Conservation (phyloP, 2,329 filamentous ascomycete genomes). For the Xylaria polymorpha region DNA sequence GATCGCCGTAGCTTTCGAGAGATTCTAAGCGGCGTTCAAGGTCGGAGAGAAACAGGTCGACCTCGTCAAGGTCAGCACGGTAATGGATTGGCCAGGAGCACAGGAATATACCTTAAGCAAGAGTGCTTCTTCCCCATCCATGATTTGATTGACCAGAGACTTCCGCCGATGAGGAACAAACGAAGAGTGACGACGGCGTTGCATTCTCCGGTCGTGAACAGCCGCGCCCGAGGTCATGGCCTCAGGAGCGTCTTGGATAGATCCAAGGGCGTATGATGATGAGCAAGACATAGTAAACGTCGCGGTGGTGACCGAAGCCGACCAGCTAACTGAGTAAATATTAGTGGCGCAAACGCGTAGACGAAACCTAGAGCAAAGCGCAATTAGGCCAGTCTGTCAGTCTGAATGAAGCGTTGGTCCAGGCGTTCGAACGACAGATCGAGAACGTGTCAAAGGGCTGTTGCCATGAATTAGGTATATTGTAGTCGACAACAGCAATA, state of each 20-base stretch:
- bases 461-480: slow-evolving; percentile 23
- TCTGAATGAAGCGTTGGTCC: slow-evolving; percentile 27
- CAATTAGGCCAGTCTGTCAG: slow-evolving; percentile 31
- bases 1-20: slow-evolving; percentile 86
- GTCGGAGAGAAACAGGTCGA: slow-evolving; percentile 85
- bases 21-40: slow-evolving; percentile 88
- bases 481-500: not conserved
- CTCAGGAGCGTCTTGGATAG: slow-evolving; percentile 52
- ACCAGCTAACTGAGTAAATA: not conserved
- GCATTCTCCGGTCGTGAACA: slow-evolving; percentile 48
- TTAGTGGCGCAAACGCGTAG: not conserved
- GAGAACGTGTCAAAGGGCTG: not conserved
- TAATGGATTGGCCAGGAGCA: not conserved
- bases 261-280: slow-evolving; percentile 46
- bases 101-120: slow-evolving; percentile 62
- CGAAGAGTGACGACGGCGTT: slow-evolving; percentile 67
- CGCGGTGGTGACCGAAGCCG: slow-evolving; percentile 20
- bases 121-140: slow-evolving; percentile 72
- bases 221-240: slow-evolving; percentile 58
- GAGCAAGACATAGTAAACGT: slow-evolving; percentile 49
- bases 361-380: not conserved
- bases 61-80: slow-evolving; percentile 54
- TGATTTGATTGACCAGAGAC: slow-evolving; percentile 68
- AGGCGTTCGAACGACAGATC: slow-evolving; percentile 6
- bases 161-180: slow-evolving; percentile 66